Conservation (phyloP, 495 filamentous ascomycete genomes). For the Penicillium coffeae region DNA sequence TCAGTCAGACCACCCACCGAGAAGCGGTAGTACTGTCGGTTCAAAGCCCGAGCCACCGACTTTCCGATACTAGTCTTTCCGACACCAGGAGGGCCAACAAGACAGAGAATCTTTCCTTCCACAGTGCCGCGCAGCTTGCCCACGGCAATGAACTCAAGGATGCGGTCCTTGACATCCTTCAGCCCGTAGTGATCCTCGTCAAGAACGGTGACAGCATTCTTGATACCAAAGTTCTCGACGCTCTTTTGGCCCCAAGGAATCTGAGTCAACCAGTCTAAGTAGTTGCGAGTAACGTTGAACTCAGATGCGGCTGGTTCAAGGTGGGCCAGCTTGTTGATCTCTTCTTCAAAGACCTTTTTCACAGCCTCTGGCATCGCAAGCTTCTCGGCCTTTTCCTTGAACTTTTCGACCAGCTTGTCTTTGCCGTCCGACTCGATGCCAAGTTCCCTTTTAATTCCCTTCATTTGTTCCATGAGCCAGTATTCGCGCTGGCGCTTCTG, state of each 20-base stretch:
- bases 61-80: constrained; percentile 99
- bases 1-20: constrained; percentile 95
- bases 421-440: constrained; percentile 97
- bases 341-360: constrained; percentile 96
- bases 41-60: constrained; percentile 90
- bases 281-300: constrained; percentile 99
- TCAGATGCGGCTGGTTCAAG: constrained; percentile 93
- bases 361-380: constrained; percentile 95
- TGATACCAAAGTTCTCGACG: constrained; percentile 92
- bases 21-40: constrained; percentile 95
- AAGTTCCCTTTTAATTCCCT: constrained; percentile 92
- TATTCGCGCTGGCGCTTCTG: constrained; percentile 98
- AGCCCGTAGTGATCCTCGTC: constrained; percentile 97
- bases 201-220: constrained; percentile 82
- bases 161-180: constrained; percentile 98
- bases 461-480: constrained; percentile 99
- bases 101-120: constrained; percentile 97
- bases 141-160: constrained; percentile 97
- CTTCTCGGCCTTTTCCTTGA: constrained; percentile 91
- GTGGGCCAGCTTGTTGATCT: constrained; percentile 93
- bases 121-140: constrained; percentile 96
- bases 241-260: constrained; percentile 97
- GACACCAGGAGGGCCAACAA: constrained; percentile 94
- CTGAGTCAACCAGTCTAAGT: constrained; percentile 97
- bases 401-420: constrained; percentile 95